Evolutionary conservation across 495 filamentous ascomycete species (phyloP).

Genomic region (Penicillium tannophilum): DNA sequence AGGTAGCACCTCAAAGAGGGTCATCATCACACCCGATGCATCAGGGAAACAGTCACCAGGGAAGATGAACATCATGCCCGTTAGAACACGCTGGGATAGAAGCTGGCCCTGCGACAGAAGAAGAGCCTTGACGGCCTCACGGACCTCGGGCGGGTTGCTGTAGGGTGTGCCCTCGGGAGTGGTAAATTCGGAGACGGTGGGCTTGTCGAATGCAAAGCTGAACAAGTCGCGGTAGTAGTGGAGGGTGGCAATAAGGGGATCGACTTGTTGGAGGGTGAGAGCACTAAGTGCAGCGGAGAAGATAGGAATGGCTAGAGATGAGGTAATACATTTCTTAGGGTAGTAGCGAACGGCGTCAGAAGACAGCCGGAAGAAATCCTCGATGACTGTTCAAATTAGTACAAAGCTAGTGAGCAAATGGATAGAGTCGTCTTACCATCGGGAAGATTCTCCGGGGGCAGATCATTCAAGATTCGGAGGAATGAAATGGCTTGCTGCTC

Average conservation of each 20-base stretch:
- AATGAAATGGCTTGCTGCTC: constrained; percentile 88
- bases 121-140: constrained; percentile 69
- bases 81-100: constrained; percentile 81
- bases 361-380: constrained; percentile 95
- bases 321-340: constrained; percentile 76
- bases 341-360: constrained; percentile 92
- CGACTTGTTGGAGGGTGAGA: constrained; percentile 82
- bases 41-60: constrained; percentile 93
- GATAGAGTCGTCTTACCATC: constrained; percentile 57
- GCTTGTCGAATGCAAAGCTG: constrained; percentile 78
- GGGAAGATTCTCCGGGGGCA: constrained; percentile 83
- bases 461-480: constrained; percentile 82
- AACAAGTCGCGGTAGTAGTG: constrained; percentile 94
- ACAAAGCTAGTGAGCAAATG: not conserved
- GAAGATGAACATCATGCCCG: constrained; percentile 99
- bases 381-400: constrained; percentile 66
- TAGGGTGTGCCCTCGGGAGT: constrained; percentile 42
- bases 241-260: constrained; percentile 85
- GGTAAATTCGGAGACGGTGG: constrained; percentile 70
- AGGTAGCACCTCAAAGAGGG: constrained; percentile 84
- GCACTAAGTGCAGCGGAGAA: constrained; percentile 85
- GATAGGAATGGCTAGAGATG: constrained; percentile 74
- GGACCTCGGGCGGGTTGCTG: constrained; percentile 63
- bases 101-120: constrained; percentile 71
- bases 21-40: constrained; percentile 86